Evolutionary conservation across 108 stramenopile species (phyloP).

Genomic region (Skeletonema grethae): DNA sequence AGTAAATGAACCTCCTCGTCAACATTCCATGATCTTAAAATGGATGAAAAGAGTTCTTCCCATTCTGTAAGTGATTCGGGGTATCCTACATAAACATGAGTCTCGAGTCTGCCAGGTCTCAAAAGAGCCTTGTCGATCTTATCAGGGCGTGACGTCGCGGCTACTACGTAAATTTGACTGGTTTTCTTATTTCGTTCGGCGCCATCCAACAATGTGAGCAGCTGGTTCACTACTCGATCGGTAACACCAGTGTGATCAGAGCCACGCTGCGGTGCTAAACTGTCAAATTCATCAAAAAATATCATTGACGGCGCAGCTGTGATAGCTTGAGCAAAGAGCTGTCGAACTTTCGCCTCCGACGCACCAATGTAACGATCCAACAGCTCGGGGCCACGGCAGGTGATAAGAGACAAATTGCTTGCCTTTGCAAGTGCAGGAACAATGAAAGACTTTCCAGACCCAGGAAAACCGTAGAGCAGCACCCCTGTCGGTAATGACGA

Average conservation of each 20-base stretch:
- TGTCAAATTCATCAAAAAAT: slow-evolving; percentile 97
- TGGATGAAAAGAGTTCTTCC: slow-evolving; percentile 59
- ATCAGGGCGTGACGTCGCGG: slow-evolving; percentile 93
- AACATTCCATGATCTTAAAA: slow-evolving; percentile 53
- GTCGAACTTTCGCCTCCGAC: slow-evolving; percentile 94
- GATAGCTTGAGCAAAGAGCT: slow-evolving; percentile 86
- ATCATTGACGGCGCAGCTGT: slow-evolving; percentile 91
- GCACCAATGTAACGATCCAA: slow-evolving; percentile 98
- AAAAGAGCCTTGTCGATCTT: slow-evolving; percentile 94
- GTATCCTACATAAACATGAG: slow-evolving; percentile 86
- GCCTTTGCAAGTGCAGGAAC: slow-evolving; percentile 88
- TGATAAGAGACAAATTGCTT: slow-evolving; percentile 85
- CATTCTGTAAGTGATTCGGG: slow-evolving; percentile 68
- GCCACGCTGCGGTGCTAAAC: slow-evolving; percentile 92
- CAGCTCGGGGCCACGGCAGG: slow-evolving; percentile 94
- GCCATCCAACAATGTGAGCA: slow-evolving; percentile 96
- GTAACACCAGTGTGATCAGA: slow-evolving; percentile 97
- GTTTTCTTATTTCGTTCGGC: slow-evolving; percentile 43
- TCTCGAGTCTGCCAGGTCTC: slow-evolving; percentile 93
- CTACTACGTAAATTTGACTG: slow-evolving; percentile 86
- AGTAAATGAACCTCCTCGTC: slow-evolving; percentile 34
- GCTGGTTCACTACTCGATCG: slow-evolving; percentile 97
- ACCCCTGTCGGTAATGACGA: slow-evolving; percentile 75
- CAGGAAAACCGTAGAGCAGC: slow-evolving; percentile 78
- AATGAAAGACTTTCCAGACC: slow-evolving; percentile 83